Evolutionary conservation across 2,329 filamentous ascomycete species (phyloP), one percentile per base, ranked within the genome.

Genomic region (Neonectria sp.): DNA sequence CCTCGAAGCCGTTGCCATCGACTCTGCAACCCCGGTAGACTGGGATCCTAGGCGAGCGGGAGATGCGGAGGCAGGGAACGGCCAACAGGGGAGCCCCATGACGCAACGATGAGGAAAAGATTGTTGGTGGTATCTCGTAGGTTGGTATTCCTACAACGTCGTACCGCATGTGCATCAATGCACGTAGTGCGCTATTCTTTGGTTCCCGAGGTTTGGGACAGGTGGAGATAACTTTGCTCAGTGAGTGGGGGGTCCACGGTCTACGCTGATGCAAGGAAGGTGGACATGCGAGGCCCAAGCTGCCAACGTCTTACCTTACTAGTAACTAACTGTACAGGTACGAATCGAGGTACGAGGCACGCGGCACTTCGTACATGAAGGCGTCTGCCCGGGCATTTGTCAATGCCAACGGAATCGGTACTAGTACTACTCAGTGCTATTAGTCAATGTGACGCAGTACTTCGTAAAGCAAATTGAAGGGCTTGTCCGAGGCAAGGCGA

Each of bases 131-230:
- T 52, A 33, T 35, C 8, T 40, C 37, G 37, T 40, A n/a, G 37
- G 37, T 40, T 40, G 37, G 15, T 4, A 13, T 35, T 37, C 35
- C 35, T 37, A 37, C 13, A 4, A 15, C 35, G 35, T 37, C 35
- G 13, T 8, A 8, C 31, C 31, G 35, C 35, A 37, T 37, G 3
- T 6, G 35, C 35, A 17, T 15, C 35, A 37, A 37, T 40, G 37
- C 17, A 33, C 6, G 49, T 33, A 21, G 29, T 33, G 37, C 13
- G 37, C 27, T 12, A 31, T 52, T 52, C 49, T 29, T 33, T 52
- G 49, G 49, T 33, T n/a, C 49, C 27, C 33, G 49, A 52, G 49
- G 48, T 13, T n/a, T 33, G 49, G 27, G 49, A 33, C 21, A 29
- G 29, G 29, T 31, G 49, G 27, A 8, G 15, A n/a, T 33, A 5